These are phyloP conservation scores for Suillus plorans DNA, from an alignment of 768 basidiomycete genomes.

Conservation along the genomic window DNA sequence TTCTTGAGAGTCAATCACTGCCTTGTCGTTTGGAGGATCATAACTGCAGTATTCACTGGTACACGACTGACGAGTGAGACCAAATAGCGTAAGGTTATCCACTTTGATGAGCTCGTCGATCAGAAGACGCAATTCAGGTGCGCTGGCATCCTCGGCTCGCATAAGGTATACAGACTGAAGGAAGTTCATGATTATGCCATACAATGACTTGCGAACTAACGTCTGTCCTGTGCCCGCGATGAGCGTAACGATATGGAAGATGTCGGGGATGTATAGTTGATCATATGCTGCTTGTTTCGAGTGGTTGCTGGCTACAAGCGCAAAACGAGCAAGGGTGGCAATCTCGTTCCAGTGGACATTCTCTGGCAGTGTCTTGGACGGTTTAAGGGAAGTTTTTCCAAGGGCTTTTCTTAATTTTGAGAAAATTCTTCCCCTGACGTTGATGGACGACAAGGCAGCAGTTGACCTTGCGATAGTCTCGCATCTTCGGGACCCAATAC, in stretches of 20 bases:
- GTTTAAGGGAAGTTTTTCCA: constrained; percentile 66
- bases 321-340: constrained; percentile 74
- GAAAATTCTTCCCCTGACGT: constrained; percentile 75
- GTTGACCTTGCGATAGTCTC: constrained; percentile 76
- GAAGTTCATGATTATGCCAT: constrained; percentile 79
- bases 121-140: constrained; percentile 58
- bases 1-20: constrained; percentile 65
- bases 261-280: constrained; percentile 82
- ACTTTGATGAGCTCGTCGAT: constrained; percentile 60
- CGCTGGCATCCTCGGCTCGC: constrained; percentile 56
- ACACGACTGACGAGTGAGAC: constrained; percentile 59
- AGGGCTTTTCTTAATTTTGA: constrained; percentile 79
- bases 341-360: constrained; percentile 82
- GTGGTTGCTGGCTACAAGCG: constrained; percentile 68
- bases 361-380: constrained; percentile 62
- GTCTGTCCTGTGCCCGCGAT: constrained; percentile 73
- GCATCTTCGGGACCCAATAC: constrained; percentile 70
- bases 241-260: constrained; percentile 78
- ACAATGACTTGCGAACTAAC: constrained; percentile 75
- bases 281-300: constrained; percentile 60
- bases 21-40: constrained; percentile 53
- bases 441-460: constrained; percentile 71
- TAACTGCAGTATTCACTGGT: constrained; percentile 67
- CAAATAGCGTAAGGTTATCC: constrained; percentile 68
- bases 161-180: constrained; percentile 72